Evolutionary conservation across 331 rosid species (phyloP).

Genomic region (Rhamnella rubrinervis): DNA sequence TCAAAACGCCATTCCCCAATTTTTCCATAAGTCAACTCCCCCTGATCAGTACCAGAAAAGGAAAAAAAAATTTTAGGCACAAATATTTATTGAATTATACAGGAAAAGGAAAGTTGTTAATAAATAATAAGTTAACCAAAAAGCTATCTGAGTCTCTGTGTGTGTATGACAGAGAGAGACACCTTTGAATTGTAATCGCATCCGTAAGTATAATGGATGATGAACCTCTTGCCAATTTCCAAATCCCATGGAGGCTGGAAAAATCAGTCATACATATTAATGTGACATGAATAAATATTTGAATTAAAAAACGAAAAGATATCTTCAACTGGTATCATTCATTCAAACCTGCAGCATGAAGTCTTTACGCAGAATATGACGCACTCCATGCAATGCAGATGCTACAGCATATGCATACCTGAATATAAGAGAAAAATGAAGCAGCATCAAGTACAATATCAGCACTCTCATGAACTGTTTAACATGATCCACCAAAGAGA

Average conservation of each 20-base stretch:
- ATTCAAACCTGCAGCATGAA: slow-evolving; percentile 78
- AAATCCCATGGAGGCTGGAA: slow-evolving; percentile 98
- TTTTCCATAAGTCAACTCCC: slow-evolving; percentile 75
- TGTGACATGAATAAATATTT: slow-evolving; percentile 4
- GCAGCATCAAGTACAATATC: slow-evolving; percentile 3
- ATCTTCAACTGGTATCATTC: slow-evolving; percentile 1
- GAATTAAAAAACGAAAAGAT: background rate
- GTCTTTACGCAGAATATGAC: slow-evolving; percentile 65
- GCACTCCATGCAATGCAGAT: slow-evolving; percentile 86
- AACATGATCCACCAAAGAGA: slow-evolving; percentile 1
- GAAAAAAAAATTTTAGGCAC: background rate
- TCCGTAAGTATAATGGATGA: slow-evolving; percentile 75
- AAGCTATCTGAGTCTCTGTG: no score
- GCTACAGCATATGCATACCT: slow-evolving; percentile 93
- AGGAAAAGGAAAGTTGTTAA: background rate
- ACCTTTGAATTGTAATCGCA: slow-evolving; percentile 77
- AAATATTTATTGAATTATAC: background rate
- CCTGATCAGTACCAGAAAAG: slow-evolving; percentile 35
- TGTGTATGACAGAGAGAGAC: background rate
- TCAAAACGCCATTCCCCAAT: slow-evolving; percentile 94
- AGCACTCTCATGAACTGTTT: slow-evolving; percentile 2
- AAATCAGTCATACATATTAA: background rate
- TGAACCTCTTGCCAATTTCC: slow-evolving; percentile 48
- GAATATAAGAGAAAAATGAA: slow-evolving; percentile 22
- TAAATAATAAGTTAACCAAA: no score